Percentiles rank a stretch among this genome's conserved stretches.
These are phyloP conservation scores for Leptographium procerum DNA, from an alignment of 2,329 filamentous ascomycete genomes.

Conservation along the genomic window DNA sequence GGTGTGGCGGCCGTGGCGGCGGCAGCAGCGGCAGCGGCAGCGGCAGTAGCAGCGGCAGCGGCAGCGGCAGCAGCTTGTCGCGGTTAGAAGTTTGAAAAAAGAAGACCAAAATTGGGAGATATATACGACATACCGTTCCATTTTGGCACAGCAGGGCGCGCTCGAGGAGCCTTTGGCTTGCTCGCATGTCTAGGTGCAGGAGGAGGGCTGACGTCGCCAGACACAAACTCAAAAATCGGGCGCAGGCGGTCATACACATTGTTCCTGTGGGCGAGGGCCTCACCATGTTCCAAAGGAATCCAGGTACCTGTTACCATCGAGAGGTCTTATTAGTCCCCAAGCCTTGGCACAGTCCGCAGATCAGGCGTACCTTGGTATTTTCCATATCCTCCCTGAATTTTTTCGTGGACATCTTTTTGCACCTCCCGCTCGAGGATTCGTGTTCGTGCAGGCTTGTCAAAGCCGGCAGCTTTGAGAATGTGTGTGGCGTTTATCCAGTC, in stretches of 20 bases:
- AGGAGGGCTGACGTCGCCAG: slow-evolving; percentile 78
- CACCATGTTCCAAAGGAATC: slow-evolving; percentile 79
- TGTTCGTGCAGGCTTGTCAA: slow-evolving; percentile 92
- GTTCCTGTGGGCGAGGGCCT: slow-evolving; percentile 75
- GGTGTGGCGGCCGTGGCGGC: slow-evolving; percentile 18
- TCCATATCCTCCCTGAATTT: slow-evolving; percentile 95
- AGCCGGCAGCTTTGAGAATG: slow-evolving; percentile 91
- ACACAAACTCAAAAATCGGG: slow-evolving; percentile 80
- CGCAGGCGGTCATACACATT: slow-evolving; percentile 72
- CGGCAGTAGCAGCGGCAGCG: neutral
- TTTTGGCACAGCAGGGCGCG: slow-evolving; percentile 50
- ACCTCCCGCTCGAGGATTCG: slow-evolving; percentile 93
- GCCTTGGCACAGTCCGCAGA: neutral
- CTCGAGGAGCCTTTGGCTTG: slow-evolving; percentile 67
- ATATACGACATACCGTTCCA: slow-evolving; percentile 33
- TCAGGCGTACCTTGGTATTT: slow-evolving; percentile 73
- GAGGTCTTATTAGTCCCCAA: neutral
- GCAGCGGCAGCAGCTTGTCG: neutral
- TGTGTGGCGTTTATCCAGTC: slow-evolving; percentile 99
- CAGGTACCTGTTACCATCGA: slow-evolving; percentile 58
- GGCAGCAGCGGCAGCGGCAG: neutral
- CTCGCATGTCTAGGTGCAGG: slow-evolving; percentile 88
- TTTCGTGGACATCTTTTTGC: slow-evolving; percentile 92
- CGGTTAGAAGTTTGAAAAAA: too few relatives aligned
- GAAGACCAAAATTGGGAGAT: too few relatives aligned